These are phyloP conservation scores for Strigomonas culicis DNA, from an alignment of 208 protist genomes.

Conservation along the genomic window DNA sequence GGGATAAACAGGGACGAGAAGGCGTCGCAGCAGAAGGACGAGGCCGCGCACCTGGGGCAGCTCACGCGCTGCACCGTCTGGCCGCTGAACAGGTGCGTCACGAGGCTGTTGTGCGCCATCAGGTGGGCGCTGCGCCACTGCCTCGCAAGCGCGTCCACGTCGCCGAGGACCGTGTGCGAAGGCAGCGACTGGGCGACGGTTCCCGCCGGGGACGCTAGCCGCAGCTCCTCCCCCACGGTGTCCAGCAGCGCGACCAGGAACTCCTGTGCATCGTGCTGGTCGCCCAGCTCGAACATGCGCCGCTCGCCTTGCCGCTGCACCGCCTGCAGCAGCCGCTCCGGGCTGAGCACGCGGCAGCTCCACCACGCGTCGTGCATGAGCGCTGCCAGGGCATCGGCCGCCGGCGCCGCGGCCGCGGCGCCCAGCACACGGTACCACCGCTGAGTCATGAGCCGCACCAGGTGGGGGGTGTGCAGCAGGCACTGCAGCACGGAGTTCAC, in stretches of 20 bases:
- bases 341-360: neutral
- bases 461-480: constrained; percentile 13
- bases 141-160: constrained; percentile 4
- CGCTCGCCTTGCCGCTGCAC: neutral
- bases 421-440: neutral
- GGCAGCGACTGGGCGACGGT: neutral
- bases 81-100: constrained; percentile 16
- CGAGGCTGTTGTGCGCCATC: constrained; percentile 6
- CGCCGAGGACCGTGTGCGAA: neutral
- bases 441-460: constrained; percentile 12
- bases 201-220: neutral
- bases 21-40: constrained; percentile 19
- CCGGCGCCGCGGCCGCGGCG: neutral
- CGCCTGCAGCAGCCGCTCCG: neutral
- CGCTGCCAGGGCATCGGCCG: neutral
- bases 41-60: constrained; percentile 13
- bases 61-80: constrained; percentile 17
- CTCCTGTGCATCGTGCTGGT: constrained; percentile 56
- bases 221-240: constrained; percentile 31
- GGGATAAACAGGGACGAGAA: constrained; percentile 18
- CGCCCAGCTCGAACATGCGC: neutral
- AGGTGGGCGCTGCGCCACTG: constrained; percentile 15
- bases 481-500: constrained; percentile 23
- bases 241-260: constrained; percentile 34
- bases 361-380: neutral